phyloP scores from a whole-genome alignment of 768 basidiomycete species.

The Hydnum rufescens region DNA sequence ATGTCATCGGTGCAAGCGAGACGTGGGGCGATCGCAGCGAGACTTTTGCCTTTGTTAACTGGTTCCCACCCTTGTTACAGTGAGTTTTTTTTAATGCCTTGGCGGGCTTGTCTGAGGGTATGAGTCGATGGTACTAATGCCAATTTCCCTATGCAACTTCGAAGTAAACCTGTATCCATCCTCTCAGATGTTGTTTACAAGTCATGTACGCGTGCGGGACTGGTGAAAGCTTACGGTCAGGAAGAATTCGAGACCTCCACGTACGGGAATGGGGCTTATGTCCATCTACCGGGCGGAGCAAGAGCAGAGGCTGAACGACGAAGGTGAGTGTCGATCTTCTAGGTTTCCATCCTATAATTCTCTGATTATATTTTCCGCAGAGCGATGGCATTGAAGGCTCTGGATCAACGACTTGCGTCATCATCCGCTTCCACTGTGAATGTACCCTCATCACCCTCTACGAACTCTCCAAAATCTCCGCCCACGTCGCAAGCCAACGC shows the following conservation, averaged over 20 bases:
- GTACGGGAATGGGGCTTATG: slow-evolving; percentile 34
- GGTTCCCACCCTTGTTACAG: slow-evolving; percentile 96
- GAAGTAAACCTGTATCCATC: slow-evolving; percentile 49
- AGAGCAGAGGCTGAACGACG: slow-evolving; percentile 92
- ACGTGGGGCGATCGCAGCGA: slow-evolving; percentile 85
- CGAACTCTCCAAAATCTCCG: too few relatives aligned
- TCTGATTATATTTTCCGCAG: slow-evolving; percentile 23
- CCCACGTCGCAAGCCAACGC: too few relatives aligned
- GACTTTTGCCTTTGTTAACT: slow-evolving; percentile 83
- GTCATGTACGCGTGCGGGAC: slow-evolving; percentile 36
- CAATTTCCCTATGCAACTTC: background rate
- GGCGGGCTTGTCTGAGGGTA: background rate
- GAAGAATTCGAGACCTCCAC: slow-evolving; percentile 40
- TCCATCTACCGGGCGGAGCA: slow-evolving; percentile 63
- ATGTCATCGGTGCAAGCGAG: slow-evolving; percentile 37
- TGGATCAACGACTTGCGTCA: slow-evolving; percentile 74
- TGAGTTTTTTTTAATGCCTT: slow-evolving; percentile 24
- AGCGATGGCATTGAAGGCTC: slow-evolving; percentile 87
- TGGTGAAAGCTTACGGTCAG: slow-evolving; percentile 40
- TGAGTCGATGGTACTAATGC: background rate
- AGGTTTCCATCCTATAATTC: background rate
- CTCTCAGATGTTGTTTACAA: slow-evolving; percentile 50
- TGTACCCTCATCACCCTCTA: too few relatives aligned
- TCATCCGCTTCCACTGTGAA: background rate
- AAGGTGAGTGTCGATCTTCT: slow-evolving; percentile 33